Conservation (phyloP, 2,329 filamentous ascomycete genomes). For the Lasiodiplodia sp. region DNA sequence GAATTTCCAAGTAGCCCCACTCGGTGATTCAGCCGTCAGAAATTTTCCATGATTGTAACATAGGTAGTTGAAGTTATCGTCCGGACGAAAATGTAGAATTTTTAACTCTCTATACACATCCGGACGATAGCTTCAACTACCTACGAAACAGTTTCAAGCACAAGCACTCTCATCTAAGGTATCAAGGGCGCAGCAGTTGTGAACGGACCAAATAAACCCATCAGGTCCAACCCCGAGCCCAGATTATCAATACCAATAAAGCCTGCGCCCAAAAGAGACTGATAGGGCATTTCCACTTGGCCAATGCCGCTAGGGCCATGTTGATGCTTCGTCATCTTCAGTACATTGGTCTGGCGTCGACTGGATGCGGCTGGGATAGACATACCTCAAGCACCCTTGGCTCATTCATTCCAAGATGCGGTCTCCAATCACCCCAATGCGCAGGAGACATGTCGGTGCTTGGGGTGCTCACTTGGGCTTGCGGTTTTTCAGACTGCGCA, state of each 20-base stretch:
- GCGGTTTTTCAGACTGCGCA: neutral
- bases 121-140: neutral
- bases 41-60: no score
- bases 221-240: neutral
- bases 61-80: no score
- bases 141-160: neutral
- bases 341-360: no score
- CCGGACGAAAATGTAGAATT: no score
- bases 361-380: no score
- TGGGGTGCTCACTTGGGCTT: neutral
- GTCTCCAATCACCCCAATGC: no score
- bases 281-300: neutral
- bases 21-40: no score
- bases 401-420: no score
- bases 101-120: no score
- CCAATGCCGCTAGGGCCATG: neutral
- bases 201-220: neutral
- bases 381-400: no score
- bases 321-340: no score
- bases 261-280: neutral
- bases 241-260: neutral
- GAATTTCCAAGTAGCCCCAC: no score
- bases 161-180: neutral
- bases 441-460: neutral
- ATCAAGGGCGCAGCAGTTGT: neutral